These are phyloP conservation scores for Cladobotryum mycophilum DNA, from an alignment of 2,329 filamentous ascomycete species.

Conservation along the genomic window DNA sequence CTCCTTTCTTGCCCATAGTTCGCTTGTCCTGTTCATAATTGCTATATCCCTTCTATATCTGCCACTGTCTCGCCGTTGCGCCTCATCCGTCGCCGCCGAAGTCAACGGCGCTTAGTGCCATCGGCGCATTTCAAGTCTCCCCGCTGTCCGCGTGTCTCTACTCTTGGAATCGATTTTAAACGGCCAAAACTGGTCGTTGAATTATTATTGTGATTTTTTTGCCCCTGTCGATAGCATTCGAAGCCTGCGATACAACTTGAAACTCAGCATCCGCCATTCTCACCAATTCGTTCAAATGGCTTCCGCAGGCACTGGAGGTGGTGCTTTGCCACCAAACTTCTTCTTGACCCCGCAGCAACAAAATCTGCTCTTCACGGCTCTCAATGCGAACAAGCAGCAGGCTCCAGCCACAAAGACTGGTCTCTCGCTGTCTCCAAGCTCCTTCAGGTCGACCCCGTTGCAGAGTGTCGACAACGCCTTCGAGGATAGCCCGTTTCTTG, in stretches of 20 bases:
- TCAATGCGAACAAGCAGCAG: slow-evolving; percentile 59
- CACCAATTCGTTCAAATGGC: slow-evolving; percentile 35
- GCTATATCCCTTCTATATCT: too few species aligned
- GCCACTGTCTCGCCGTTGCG: too few species aligned
- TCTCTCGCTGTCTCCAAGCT: slow-evolving; percentile 40
- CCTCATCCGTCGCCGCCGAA: too few species aligned
- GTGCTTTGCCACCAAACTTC: slow-evolving; percentile 47
- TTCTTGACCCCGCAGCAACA: slow-evolving; percentile 72
- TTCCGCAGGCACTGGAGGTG: slow-evolving; percentile 39
- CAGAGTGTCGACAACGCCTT: slow-evolving; percentile 36
- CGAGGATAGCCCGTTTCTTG: slow-evolving; percentile 75
- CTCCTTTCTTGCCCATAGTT: too few species aligned
- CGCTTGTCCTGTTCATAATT: too few species aligned
- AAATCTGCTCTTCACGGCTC: slow-evolving; percentile 66
- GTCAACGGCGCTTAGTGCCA: too few species aligned
- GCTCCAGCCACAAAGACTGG: slow-evolving; percentile 18
- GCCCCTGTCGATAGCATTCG: neutral
- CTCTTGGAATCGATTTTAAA: too few species aligned
- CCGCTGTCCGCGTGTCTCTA: neutral
- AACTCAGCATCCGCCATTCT: neutral
- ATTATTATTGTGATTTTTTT: too few species aligned
- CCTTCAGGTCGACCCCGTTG: slow-evolving; percentile 44
- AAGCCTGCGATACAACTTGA: neutral
- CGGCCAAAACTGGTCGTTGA: too few species aligned
- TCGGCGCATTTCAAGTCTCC: neutral